Base-by-base conservation (phyloP, 1,284 basidiomycete species). In the Inonotus obliquus region DNA sequence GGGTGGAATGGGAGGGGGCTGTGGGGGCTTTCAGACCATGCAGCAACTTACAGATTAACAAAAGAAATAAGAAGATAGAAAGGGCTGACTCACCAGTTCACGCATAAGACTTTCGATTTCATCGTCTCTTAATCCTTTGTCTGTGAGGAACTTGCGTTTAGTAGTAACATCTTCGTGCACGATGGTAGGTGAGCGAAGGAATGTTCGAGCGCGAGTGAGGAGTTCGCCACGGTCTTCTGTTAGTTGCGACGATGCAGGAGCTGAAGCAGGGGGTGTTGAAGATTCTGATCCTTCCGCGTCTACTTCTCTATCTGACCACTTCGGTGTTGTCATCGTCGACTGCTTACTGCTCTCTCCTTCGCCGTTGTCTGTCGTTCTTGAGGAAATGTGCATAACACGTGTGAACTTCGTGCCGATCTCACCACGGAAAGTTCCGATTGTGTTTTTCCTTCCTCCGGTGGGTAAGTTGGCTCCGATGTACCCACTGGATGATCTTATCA, bases 171-270 rank as follows among this genome's bases (percentile, higher is more conserved):
- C 83, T 67, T 89, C 85, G 57, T 81, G 71, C 14, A 78, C 76
- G 41, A 89, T 78, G 68, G 87, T 83, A 4, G 87, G 83, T 1
- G 89, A 87, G 11, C 72, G 71, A 10, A 91, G 76, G 70, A 91
- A 91, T 6, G 77, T 67, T 47, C 84, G 80, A 5, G 89, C 89
- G 58, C 78, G 81, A 27, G 79, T 68, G 29, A 91, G 66, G 6
- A 91, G 76, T 51, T 84, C 80, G 59, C 70, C 29, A 44, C 77
- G 73, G 59, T 71, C 63, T 21, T 58, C 48, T 4, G 32, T 21
- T 27, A 7, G 10, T 17, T 17, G 41, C 38, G 4, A 14, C 32
- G 32, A n/a, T n/a, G 32, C 32, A 4, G 55, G 27, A 7, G 21
- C 10, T 4, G 14, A 14, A 21, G 41, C 17, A 49, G 48, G 1